These are phyloP conservation scores for Trametes sp. DNA, from an alignment of 1,284 basidiomycete genomes.

Conservation along the genomic window DNA sequence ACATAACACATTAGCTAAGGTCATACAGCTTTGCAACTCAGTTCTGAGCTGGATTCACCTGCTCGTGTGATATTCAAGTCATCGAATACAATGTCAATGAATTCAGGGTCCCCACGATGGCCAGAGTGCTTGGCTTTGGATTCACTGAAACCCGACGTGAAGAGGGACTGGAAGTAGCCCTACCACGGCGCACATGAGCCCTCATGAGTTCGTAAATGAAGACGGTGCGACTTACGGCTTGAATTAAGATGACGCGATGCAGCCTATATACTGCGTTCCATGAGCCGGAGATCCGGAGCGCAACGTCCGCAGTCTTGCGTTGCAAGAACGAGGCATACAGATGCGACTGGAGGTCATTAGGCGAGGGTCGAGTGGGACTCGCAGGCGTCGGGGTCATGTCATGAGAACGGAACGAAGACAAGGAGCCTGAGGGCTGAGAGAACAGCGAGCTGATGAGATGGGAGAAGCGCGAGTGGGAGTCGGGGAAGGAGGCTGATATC, in stretches of 20 bases:
- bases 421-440: slow-evolving; percentile 14
- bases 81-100: slow-evolving; percentile 78
- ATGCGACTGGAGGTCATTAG: slow-evolving; percentile 69
- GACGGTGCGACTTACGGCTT: slow-evolving; percentile 64
- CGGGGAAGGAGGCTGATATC: slow-evolving; percentile 20
- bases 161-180: slow-evolving; percentile 88
- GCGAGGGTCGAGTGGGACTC: slow-evolving; percentile 42
- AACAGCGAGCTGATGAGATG: slow-evolving; percentile 14
- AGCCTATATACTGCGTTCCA: slow-evolving; percentile 83
- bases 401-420: slow-evolving; percentile 24
- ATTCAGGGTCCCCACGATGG: slow-evolving; percentile 41
- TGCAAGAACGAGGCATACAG: slow-evolving; percentile 78
- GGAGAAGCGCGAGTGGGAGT: slow-evolving; percentile 20
- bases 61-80: slow-evolving; percentile 88
- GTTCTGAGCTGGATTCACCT: slow-evolving; percentile 52
- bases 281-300: slow-evolving; percentile 69
- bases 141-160: slow-evolving; percentile 78
- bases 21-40: background rate
- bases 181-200: slow-evolving; percentile 33
- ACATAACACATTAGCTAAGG: background rate
- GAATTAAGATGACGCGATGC: slow-evolving; percentile 86
- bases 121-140: slow-evolving; percentile 35
- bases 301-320: slow-evolving; percentile 78
- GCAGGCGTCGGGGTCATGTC: slow-evolving; percentile 27
- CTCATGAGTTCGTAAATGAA: too few species aligned